Base-by-base conservation (phyloP, 192 early-diverging fungal species). In the Entophlyctis helioformis region DNA sequence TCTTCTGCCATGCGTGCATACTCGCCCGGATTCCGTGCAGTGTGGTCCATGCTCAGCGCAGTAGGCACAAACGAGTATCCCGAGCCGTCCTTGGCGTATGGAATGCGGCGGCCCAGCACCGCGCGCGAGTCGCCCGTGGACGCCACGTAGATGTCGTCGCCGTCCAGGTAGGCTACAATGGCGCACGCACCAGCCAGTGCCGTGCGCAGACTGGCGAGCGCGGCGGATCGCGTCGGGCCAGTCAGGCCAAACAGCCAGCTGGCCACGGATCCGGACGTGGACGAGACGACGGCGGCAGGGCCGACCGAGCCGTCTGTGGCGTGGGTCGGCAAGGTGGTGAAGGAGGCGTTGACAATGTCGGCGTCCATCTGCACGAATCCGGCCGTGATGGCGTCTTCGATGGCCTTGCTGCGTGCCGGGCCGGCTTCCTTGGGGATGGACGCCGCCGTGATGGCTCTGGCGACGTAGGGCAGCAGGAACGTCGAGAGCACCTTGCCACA, bases 81-180 rank as follows among this genome's bases (percentile, higher is more conserved):
- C 0, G 28, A 48, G 5, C 66, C 63, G 23, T 69, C 57, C 9
- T 42, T 44, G 15, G 52, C 19, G n/a, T n/a, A n/a, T n/a, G n/a
- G n/a, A n/a, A n/a, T n/a, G 2, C 59, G 50, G 8, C 50, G 12
- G 0, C 63, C 72, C n/a, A 74, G 6, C 2, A 74, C 62, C 11
- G 67, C 72, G 10, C 72, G 36, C 21, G 51, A 45, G 41, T 74
- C 72, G 12, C 72, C 72, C 13, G 66, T 71, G 46, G 59, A 64
- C 7, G 65, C 66, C 2, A 71, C 56, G 43, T 67, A 74, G 26
- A 74, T 6, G 42, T 74, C 62, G 25, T 54, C 41, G 15, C 64
- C 66, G 35, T 71, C 66, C 11, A 62, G 25, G 41, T 64, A 71
- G 5, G 64, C 62, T 19, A 74, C 50, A 11, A 74, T 50, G 6